These are phyloP conservation scores for Endoconidiophora laricicola DNA, from an alignment of 2,329 filamentous ascomycete species.

Conservation along the genomic window DNA sequence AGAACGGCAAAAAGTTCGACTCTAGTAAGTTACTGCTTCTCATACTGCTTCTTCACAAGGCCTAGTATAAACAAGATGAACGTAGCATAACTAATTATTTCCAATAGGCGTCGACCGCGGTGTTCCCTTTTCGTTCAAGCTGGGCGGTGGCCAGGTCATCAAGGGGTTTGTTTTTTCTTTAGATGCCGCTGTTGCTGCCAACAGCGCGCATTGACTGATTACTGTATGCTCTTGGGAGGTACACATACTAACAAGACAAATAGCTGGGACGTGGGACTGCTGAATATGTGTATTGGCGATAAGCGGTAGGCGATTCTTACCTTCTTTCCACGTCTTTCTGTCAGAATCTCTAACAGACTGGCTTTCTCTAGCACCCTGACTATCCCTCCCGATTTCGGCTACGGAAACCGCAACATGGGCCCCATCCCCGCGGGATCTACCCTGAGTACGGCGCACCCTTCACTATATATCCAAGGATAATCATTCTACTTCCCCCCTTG, in stretches of 20 bases:
- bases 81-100: constrained; percentile 3
- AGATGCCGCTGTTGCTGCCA: too few species aligned
- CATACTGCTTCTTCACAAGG: not conserved
- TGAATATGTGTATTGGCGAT: constrained; percentile 93
- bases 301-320: constrained; percentile 37
- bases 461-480: not conserved
- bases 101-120: constrained; percentile 52
- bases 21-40: constrained; percentile 34
- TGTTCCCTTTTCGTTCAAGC: constrained; percentile 57
- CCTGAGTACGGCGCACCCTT: constrained; percentile 36
- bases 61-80: not conserved
- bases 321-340: not conserved
- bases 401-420: constrained; percentile 59
- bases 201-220: not conserved
- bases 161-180: constrained; percentile 45
- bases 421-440: constrained; percentile 73
- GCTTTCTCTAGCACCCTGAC: constrained; percentile 47
- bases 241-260: not conserved
- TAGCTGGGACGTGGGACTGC: constrained; percentile 76
- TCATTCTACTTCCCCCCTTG: not conserved
- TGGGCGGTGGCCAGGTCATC: constrained; percentile 75
- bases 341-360: constrained; percentile 13
- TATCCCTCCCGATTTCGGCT: constrained; percentile 73
- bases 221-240: constrained; percentile 13
- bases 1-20: constrained; percentile 66